Conservation (phyloP, 495 filamentous ascomycete species). For the Penicillium coffeae region DNA sequence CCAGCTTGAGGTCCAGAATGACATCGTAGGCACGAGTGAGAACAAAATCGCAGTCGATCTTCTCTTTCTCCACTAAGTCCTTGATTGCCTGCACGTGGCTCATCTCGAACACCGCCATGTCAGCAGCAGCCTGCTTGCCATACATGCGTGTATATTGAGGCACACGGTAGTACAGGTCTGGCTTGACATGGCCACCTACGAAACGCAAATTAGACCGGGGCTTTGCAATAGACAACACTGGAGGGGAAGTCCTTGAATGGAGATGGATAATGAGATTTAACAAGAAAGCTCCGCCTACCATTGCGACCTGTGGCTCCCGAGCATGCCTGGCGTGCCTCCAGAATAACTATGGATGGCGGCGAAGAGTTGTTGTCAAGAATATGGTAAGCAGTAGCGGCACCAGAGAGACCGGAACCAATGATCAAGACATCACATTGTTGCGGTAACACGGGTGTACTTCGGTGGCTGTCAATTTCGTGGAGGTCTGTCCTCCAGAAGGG, state of each 20-base stretch:
- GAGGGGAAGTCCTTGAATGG: too few relatives aligned
- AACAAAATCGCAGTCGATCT: background rate
- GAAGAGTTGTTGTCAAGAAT: background rate
- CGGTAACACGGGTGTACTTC: background rate
- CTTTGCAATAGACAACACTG: too few relatives aligned
- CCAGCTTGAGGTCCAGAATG: background rate
- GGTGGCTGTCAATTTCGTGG: background rate
- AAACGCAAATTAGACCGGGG: too few relatives aligned
- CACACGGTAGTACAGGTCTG: background rate
- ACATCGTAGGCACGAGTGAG: slow-evolving; percentile 1
- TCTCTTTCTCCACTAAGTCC: background rate
- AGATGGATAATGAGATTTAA: too few relatives aligned
- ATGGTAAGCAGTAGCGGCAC: slow-evolving; percentile 1
- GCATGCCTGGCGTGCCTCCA: background rate
- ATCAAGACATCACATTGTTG: slow-evolving; percentile 3
- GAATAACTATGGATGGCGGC: background rate
- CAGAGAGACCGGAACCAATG: slow-evolving; percentile 4
- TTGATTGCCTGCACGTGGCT: background rate
- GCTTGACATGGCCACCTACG: slow-evolving; percentile 4
- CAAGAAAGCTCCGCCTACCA: background rate
- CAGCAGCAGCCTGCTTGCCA: background rate
- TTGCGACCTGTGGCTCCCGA: slow-evolving; percentile 1
- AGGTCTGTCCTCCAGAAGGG: background rate
- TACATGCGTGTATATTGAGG: background rate
- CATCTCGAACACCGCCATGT: background rate